These are phyloP conservation scores for Dipodascopsis uninucleata DNA, from an alignment of 805 yeast genomes.

Conservation along the genomic window DNA sequence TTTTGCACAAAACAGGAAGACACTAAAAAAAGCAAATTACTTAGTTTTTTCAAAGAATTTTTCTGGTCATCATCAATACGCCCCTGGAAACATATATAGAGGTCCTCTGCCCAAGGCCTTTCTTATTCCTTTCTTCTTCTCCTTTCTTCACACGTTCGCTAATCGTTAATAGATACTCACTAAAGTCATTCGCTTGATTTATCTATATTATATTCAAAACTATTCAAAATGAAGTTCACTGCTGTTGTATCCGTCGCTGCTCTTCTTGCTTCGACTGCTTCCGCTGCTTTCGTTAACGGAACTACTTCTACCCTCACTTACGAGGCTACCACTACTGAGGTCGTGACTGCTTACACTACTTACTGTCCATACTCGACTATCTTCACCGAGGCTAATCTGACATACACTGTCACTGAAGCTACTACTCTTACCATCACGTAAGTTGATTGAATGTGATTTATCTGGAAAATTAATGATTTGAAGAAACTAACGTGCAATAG, in stretches of 20 bases:
- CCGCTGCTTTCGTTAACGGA: conserved; percentile 35
- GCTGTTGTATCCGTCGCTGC: conserved; percentile 25
- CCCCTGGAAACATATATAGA: conserved; percentile 10
- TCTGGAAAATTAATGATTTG: neutral
- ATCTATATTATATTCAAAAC: neutral
- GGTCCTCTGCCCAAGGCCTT: conserved; percentile 4
- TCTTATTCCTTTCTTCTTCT: neutral
- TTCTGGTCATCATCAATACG: no score
- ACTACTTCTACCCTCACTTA: conserved; percentile 44
- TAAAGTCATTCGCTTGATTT: conserved; percentile 13
- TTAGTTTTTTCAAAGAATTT: no score
- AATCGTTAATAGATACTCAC: conserved; percentile 4
- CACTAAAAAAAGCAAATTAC: no score
- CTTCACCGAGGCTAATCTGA: conserved; percentile 58
- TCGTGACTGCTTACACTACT: conserved; percentile 70
- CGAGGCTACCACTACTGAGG: conserved; percentile 45
- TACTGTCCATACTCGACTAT: conserved; percentile 78
- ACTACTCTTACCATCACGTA: conserved; percentile 76
- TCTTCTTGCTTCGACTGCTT: conserved; percentile 25
- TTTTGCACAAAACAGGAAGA: no score
- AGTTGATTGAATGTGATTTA: neutral
- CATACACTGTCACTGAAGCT: conserved; percentile 72
- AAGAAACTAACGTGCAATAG: conserved; percentile 2
- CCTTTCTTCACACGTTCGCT: conserved; percentile 1
- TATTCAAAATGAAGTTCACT: conserved; percentile 28